Evolutionary conservation across 1,139 yeast genomes (phyloP), one percentile per base, ranked within the genome.

Genomic region (Zygotorulaspora mrakii): DNA sequence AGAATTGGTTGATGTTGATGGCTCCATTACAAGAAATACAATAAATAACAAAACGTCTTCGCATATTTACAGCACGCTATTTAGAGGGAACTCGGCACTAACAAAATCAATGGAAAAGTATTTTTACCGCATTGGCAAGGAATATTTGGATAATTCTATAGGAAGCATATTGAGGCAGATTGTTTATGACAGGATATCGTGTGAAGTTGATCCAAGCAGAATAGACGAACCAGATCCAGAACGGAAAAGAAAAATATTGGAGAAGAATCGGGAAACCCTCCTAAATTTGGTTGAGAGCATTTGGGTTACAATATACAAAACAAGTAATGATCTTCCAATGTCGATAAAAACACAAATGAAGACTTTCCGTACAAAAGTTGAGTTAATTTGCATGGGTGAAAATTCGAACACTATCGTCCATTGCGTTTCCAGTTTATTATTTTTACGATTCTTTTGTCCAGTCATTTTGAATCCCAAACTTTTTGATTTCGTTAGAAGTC

Each of bases 381-480:
- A 82, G 44, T 50, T 66, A 9, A 61, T 78, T 2, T 76, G 80
- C 54, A 79, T 77, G 47, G 81, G 82, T 0, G 73, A 68, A 17
- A 82, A 78, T 52, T 65, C 65, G 16, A 68, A 68, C 5, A 47
- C 56, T 9, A 50, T 84, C 1, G 62, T 82, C 42, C 80, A 88
- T 54, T 83, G 94, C 42, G 67, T 89, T 24, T 77, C 94, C 18
- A 89, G 95, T 1, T 84, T 91, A 54, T 67, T 91, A 16, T 91
- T 91, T 59, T 66, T 91, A 47, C 68, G 97, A 46, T 88, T 86
- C 59, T 79, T 87, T 52, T 89, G 96, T 55, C 97, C 97, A 0
- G 95, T 95, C 0, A 76, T 91, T 30, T 67, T 91, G 54, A 88
- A 87, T 54, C 97, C 97, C 0, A 87, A 87, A 54, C 64, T 87